These are phyloP conservation scores for Leccinum variabile DNA, from an alignment of 1,284 basidiomycete genomes.

Conservation along the genomic window DNA sequence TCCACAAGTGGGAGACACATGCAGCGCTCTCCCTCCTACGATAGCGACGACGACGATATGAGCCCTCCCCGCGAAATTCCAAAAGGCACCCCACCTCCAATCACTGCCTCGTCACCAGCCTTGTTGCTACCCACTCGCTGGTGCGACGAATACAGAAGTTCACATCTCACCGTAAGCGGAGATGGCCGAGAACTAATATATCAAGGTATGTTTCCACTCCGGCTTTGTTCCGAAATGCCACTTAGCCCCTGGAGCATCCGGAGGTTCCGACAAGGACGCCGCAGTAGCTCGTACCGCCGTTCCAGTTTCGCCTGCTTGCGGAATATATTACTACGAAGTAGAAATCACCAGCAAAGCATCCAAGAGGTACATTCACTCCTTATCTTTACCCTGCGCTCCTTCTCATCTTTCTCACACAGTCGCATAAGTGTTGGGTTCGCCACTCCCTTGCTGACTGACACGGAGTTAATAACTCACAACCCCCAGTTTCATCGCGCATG, in stretches of 20 bases:
- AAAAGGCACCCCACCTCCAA: slow-evolving; percentile 28
- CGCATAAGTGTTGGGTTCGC: slow-evolving; percentile 79
- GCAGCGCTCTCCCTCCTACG: slow-evolving; percentile 38
- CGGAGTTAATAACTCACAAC: slow-evolving; percentile 10
- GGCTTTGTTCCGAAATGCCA: slow-evolving; percentile 4
- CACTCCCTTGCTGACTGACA: slow-evolving; percentile 9
- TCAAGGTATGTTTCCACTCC: slow-evolving; percentile 43
- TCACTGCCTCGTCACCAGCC: slow-evolving; percentile 40
- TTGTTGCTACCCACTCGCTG: slow-evolving; percentile 75
- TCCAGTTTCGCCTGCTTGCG: slow-evolving; percentile 78
- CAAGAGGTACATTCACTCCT: slow-evolving; percentile 57
- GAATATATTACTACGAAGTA: slow-evolving; percentile 90
- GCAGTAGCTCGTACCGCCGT: slow-evolving; percentile 74
- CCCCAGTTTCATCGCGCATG: slow-evolving; percentile 47
- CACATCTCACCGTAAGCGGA: slow-evolving; percentile 57
- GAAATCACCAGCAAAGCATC: slow-evolving; percentile 70
- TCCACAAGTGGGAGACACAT: slow-evolving; percentile 21
- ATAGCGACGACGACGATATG: slow-evolving; percentile 66
- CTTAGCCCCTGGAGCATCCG: slow-evolving; percentile 42
- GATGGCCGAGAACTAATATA: slow-evolving; percentile 75
- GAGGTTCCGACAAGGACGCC: slow-evolving; percentile 73
- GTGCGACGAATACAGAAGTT: slow-evolving; percentile 66
- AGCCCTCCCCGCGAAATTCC: slow-evolving; percentile 46
- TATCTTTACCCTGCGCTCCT: slow-evolving; percentile 12
- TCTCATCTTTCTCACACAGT: slow-evolving; percentile 39